A percentile compares a stretch with the other conserved stretches of the same genome.
Evolutionary conservation across 1,139 yeast species (phyloP).

Genomic region (Taiozyma sp.): DNA sequence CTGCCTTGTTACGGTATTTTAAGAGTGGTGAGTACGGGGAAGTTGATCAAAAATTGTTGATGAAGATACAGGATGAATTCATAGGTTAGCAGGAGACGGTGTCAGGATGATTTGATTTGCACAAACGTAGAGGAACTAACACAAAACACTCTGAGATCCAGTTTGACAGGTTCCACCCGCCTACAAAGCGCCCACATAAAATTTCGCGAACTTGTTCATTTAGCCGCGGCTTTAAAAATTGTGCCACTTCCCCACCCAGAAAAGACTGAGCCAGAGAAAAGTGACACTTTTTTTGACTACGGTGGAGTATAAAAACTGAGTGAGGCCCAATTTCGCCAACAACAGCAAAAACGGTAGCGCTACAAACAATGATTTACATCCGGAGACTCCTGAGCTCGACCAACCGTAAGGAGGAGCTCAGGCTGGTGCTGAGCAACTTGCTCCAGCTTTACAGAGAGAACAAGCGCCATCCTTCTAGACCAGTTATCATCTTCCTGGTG

Average conservation of each 20-base stretch:
- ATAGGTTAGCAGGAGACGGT: neutral
- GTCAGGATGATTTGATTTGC: neutral
- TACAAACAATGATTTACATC: slow-evolving; percentile 1
- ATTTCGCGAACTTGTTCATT: neutral
- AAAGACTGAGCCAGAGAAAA: neutral
- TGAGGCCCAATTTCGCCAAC: neutral
- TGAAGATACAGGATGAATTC: neutral
- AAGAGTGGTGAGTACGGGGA: neutral
- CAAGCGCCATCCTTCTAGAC: slow-evolving; percentile 21
- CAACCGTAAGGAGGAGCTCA: slow-evolving; percentile 17
- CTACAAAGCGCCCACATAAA: no score
- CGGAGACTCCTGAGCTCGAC: slow-evolving; percentile 2
- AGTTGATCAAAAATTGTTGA: neutral
- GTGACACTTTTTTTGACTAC: neutral
- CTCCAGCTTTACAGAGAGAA: slow-evolving; percentile 23
- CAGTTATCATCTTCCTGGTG: slow-evolving; percentile 21
- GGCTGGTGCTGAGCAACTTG: slow-evolving; percentile 15
- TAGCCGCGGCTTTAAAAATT: neutral
- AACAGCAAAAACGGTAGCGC: neutral
- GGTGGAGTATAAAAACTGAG: neutral
- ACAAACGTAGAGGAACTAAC: neutral
- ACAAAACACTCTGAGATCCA: neutral
- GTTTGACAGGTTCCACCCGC: no score
- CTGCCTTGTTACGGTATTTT: neutral
- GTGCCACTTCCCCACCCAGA: neutral